These are phyloP conservation scores for Rhododendron mucronatum DNA, from an alignment of 148 eudicot species.

Conservation along the genomic window DNA sequence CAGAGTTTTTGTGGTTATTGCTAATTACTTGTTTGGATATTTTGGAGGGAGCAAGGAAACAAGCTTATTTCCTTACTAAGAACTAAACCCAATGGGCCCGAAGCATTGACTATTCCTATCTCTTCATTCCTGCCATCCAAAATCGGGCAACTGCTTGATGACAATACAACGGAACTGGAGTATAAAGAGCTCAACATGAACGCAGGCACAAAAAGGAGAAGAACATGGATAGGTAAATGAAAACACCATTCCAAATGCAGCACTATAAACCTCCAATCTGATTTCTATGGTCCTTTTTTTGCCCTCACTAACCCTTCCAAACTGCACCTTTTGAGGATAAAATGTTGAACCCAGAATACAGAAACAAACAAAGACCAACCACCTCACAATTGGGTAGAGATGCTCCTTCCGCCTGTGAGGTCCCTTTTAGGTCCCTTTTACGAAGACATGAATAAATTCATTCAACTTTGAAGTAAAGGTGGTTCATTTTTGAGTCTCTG, in stretches of 20 bases:
- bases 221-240: background rate
- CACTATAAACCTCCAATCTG: background rate
- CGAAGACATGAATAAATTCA: background rate
- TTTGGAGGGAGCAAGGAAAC: background rate
- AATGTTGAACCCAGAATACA: background rate
- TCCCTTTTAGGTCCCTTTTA: background rate
- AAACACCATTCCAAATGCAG: background rate
- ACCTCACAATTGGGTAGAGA: background rate
- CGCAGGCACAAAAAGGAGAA: background rate
- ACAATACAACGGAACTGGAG: background rate
- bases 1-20: background rate
- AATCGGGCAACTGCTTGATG: background rate
- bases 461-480: background rate
- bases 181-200: background rate
- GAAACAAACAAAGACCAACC: background rate
- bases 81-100: background rate
- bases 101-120: background rate
- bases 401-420: background rate
- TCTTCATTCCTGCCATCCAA: background rate
- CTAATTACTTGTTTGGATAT: background rate
- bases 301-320: background rate
- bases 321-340: background rate
- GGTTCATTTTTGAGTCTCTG: background rate
- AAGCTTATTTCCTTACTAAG: background rate
- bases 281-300: too few species aligned